A percentile compares a stretch with the other conserved stretches of the same genome.
phyloP scores from a whole-genome alignment of 495 filamentous ascomycete species.

The Mycothermus thermophilus region DNA sequence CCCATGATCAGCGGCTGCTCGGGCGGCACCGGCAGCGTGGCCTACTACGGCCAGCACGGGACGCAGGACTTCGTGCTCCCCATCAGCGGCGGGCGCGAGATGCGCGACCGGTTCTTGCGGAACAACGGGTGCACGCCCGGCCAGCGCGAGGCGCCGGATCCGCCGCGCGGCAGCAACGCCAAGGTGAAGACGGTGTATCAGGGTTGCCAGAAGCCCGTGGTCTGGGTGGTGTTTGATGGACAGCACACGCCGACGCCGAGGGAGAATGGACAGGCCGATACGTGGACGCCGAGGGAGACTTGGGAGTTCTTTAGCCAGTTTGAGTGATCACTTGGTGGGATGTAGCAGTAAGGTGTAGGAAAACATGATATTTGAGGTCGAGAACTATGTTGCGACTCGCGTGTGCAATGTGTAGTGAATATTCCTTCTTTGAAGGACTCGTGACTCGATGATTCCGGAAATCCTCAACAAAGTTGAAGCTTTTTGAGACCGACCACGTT shows the following conservation, averaged over 20 bases:
- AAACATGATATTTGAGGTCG: too few relatives aligned
- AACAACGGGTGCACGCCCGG: conserved; percentile 24
- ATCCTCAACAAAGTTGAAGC: too few relatives aligned
- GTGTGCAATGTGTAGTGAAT: too few relatives aligned
- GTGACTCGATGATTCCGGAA: too few relatives aligned
- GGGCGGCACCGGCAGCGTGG: conserved; percentile 26
- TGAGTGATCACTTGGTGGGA: too few relatives aligned
- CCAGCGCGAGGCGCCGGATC: conserved; percentile 1
- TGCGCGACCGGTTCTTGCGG: conserved; percentile 26
- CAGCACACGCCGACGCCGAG: conserved; percentile 12
- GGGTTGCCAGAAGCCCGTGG: conserved; percentile 20
- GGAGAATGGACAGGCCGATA: conserved; percentile 8
- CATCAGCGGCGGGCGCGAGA: conserved; percentile 20
- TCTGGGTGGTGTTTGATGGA: conserved; percentile 16
- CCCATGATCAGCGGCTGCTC: conserved; percentile 27
- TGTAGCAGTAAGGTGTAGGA: too few relatives aligned
- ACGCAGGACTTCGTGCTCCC: conserved; percentile 25
- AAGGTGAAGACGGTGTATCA: conserved; percentile 15
- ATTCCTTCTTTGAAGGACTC: too few relatives aligned
- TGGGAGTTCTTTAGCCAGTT: conserved; percentile 16
- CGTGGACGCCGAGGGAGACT: conserved; percentile 12
- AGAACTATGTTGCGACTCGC: too few relatives aligned
- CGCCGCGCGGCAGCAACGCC: neutral
- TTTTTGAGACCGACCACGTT: too few relatives aligned
- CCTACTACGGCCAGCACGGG: conserved; percentile 34